Conservation (phyloP, 2,329 filamentous ascomycete genomes). For the Fonsecaea multimorphosa region DNA sequence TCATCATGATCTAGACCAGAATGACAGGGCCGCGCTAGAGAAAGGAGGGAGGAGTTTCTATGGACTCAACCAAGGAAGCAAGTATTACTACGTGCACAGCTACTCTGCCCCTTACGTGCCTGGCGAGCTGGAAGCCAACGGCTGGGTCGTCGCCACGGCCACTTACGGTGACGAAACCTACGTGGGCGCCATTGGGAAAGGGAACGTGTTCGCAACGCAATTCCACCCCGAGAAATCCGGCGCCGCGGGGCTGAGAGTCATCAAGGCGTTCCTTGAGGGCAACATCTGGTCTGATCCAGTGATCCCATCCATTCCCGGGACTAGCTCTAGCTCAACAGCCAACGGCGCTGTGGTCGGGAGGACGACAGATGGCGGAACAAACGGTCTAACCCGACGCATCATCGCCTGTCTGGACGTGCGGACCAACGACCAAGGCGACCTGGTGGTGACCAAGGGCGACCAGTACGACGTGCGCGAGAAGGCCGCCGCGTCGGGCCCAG, state of each 20-base stretch:
- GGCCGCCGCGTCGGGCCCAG: slow-evolving; percentile 51
- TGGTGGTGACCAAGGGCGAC: slow-evolving; percentile 97
- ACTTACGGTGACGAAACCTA: slow-evolving; percentile 89
- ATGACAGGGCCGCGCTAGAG: neutral
- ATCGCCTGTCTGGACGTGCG: slow-evolving; percentile 97
- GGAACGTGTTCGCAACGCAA: slow-evolving; percentile 87
- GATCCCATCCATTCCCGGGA: slow-evolving; percentile 19
- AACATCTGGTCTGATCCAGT: slow-evolving; percentile 54
- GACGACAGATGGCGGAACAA: slow-evolving; percentile 40
- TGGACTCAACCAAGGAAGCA: slow-evolving; percentile 77
- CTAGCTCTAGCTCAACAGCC: slow-evolving; percentile 24
- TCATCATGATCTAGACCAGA: slow-evolving; percentile 41
- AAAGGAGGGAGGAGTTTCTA: slow-evolving; percentile 66
- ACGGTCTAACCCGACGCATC: slow-evolving; percentile 87
- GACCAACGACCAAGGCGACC: slow-evolving; percentile 88
- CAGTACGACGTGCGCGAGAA: slow-evolving; percentile 99
- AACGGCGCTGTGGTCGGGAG: no score
- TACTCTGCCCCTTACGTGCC: slow-evolving; percentile 80
- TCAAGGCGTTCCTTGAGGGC: slow-evolving; percentile 86
- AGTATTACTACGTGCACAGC: slow-evolving; percentile 99
- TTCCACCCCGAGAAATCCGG: slow-evolving; percentile 99
- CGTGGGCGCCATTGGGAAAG: slow-evolving; percentile 84
- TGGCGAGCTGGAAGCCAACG: slow-evolving; percentile 76
- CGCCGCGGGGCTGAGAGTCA: slow-evolving; percentile 79
- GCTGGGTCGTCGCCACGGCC: slow-evolving; percentile 91